Percentiles rank a stretch among this genome's conserved stretches.
Conservation (phyloP, 1,139 yeast species). For the Nadsonia commutata region DNA sequence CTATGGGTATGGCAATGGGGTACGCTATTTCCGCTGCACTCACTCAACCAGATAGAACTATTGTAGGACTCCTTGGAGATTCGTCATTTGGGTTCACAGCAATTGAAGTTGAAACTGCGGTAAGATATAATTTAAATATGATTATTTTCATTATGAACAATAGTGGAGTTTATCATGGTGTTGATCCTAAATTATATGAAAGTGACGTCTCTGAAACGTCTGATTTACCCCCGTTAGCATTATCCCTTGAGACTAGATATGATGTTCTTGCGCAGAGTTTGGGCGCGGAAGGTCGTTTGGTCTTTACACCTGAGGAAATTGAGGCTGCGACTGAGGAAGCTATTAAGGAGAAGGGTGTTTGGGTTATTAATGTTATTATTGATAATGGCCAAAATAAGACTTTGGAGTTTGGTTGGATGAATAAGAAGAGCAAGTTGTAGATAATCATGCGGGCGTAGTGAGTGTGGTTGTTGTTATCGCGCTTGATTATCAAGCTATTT, state of each 20-base stretch:
- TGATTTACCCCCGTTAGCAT: conserved; percentile 39
- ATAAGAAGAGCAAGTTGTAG: conserved; percentile 26
- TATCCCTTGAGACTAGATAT: conserved; percentile 39
- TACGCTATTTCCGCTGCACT: conserved; percentile 48
- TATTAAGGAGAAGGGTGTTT: conserved; percentile 24
- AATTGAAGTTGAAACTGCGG: conserved; percentile 50
- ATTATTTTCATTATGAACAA: conserved; percentile 51
- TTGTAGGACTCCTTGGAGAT: conserved; percentile 53
- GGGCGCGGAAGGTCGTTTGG: conserved; percentile 41
- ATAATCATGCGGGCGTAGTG: conserved; percentile 10
- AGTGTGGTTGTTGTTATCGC: conserved; percentile 10
- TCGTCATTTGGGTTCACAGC: conserved; percentile 61
- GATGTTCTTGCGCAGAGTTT: conserved; percentile 38
- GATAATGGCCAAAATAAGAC: conserved; percentile 40
- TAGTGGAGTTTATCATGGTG: conserved; percentile 53
- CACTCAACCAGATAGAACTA: conserved; percentile 30
- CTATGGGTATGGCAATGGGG: conserved; percentile 58
- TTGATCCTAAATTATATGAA: conserved; percentile 23
- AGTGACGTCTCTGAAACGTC: conserved; percentile 4
- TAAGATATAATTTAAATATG: conserved; percentile 36
- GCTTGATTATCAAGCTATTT: background rate
- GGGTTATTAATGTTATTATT: conserved; percentile 42
- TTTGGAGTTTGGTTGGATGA: conserved; percentile 51
- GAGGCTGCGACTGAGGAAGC: conserved; percentile 28
- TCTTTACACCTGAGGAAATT: conserved; percentile 28